Base-by-base conservation (phyloP, 225 moss, liverwort and hornwort species). In the Marchantia polymorpha region DNA sequence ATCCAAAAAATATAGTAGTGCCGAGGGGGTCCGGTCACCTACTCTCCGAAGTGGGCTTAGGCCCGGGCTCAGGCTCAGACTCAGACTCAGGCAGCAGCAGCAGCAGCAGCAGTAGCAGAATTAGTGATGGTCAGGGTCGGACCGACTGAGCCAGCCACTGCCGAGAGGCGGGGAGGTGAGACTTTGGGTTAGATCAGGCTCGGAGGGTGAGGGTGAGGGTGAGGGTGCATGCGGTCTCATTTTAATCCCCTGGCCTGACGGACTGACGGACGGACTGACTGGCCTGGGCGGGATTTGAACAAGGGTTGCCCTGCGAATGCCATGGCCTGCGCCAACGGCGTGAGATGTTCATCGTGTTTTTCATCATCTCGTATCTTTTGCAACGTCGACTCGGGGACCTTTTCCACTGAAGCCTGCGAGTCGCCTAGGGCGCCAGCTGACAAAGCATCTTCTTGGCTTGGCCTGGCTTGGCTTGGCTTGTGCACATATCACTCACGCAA, bases 401-500 rank as follows among this genome's bases (percentile, higher is more conserved):
- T 64, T 64, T 64, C 64, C 64, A 64, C 23, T 64, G 64, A 64
- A 26, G 23, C 64, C 17, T 23, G 11, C 64, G 11, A 64, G 25
- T 23, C 56, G 56, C 14, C 56, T 56, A 56, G 56, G 56, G 4
- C 64, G 49, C 71, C 49, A 71, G 71, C 39, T 71, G 71, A 50
- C 9, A 71, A 50, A 71, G 71, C 71, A 71, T 71, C 71, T 51
- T 56, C 56, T 19, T 56, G 56, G 56, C 56, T 56, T 56, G 19
- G 13, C 56, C 56, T 68, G 12, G 68, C 11, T 39, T 68, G 12
- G 68, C 11, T 39, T 68, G 66, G 27, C 30, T 66, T 66, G 12
- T 12, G 66, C 66, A 30, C 69, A 70, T 70, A 70, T 19, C 7
- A 70, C 71, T 72, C 71, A 51, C 50, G 48, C 71, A 72, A 72